phyloP scores from a whole-genome alignment of 2,329 filamentous ascomycete genomes.

The Neopestalotiopsis sp. region DNA sequence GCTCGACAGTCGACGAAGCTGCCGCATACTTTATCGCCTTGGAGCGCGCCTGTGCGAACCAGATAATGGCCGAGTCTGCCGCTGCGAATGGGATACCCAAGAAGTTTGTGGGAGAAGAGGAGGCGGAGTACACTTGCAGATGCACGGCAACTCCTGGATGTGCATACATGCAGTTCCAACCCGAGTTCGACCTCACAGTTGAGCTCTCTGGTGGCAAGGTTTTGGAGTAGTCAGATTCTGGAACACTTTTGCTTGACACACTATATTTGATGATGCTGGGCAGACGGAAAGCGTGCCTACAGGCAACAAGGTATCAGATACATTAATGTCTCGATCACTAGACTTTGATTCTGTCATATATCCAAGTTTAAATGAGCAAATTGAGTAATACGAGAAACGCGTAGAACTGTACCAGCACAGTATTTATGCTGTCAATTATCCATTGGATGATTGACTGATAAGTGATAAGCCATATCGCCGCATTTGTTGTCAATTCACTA shows the following conservation, averaged over 20 bases:
- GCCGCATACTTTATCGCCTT: slow-evolving; percentile 59
- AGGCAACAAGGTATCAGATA: background rate
- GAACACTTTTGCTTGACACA: background rate
- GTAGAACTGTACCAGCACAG: no score
- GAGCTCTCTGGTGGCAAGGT: slow-evolving; percentile 37
- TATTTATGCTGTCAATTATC: no score
- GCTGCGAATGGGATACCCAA: slow-evolving; percentile 19
- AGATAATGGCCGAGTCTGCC: slow-evolving; percentile 35
- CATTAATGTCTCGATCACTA: no score
- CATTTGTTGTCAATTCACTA: no score
- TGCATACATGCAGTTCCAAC: slow-evolving; percentile 42
- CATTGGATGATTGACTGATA: no score
- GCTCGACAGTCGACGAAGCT: slow-evolving; percentile 65
- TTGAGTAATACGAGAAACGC: no score
- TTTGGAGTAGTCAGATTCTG: slow-evolving; percentile 18
- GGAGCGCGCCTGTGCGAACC: slow-evolving; percentile 39
- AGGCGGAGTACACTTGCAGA: slow-evolving; percentile 24
- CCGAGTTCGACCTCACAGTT: slow-evolving; percentile 37
- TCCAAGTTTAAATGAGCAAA: no score
- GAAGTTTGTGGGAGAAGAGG: slow-evolving; percentile 19
- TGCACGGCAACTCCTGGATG: slow-evolving; percentile 29
- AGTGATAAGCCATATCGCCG: no score
- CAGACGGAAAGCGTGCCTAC: no score
- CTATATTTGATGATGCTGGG: background rate
- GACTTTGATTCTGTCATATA: no score